Conservation (phyloP, 139 green algal species). For the Zygnema cylindricum region DNA sequence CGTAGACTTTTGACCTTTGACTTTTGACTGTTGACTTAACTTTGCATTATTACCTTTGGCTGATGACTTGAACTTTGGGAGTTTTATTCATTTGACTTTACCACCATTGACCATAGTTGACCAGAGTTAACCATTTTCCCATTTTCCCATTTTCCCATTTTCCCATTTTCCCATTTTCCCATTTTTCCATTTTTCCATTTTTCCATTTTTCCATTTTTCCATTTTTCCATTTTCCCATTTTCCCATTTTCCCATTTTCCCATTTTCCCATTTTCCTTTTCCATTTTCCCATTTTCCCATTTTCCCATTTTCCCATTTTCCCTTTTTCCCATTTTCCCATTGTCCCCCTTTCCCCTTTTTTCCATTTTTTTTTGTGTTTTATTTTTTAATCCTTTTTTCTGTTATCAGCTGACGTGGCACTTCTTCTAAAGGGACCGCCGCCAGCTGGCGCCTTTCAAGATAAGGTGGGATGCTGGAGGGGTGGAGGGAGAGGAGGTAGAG, state of each 20-base stretch:
- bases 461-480: background rate
- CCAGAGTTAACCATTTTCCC: background rate
- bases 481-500: background rate
- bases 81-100: too few species aligned
- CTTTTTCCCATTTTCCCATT: background rate
- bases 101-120: too few species aligned
- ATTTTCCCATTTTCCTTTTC: background rate
- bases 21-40: background rate
- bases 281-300: background rate
- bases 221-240: background rate
- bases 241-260: background rate
- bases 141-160: background rate
- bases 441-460: background rate
- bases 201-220: background rate
- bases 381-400: background rate
- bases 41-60: background rate
- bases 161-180: background rate
- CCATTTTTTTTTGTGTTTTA: background rate
- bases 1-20: background rate
- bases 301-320: background rate
- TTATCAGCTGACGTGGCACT: conserved; percentile 7
- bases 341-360: background rate
- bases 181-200: background rate
- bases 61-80: too few species aligned
- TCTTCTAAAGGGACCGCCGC: conserved; percentile 24